phyloP scores from a whole-genome alignment of 2,329 filamentous ascomycete species.

The Cercospora beticola region DNA sequence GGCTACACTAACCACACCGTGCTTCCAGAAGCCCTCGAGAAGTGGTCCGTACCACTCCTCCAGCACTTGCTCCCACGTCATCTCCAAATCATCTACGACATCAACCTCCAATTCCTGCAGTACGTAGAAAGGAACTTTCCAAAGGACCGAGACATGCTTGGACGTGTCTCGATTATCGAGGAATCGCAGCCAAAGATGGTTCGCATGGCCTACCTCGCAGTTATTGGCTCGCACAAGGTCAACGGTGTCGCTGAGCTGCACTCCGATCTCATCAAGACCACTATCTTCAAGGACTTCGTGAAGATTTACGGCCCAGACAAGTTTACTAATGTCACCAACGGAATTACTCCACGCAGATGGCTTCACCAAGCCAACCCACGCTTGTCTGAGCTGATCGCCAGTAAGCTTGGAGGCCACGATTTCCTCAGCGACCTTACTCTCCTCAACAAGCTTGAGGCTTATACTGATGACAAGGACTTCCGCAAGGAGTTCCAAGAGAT shows the following conservation, averaged over 20 bases:
- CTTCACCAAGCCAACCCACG: constrained; percentile 95
- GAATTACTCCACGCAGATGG: constrained; percentile 94
- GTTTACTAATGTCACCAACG: constrained; percentile 98
- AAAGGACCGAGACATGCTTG: constrained; percentile 79
- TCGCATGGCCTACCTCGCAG: constrained; percentile 91
- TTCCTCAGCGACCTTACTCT: constrained; percentile 90
- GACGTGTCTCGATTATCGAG: constrained; percentile 93
- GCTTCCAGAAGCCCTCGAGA: constrained; percentile 92
- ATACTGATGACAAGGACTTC: constrained; percentile 82
- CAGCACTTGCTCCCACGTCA: constrained; percentile 92
- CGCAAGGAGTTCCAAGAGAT: constrained; percentile 94
- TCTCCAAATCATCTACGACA: constrained; percentile 89
- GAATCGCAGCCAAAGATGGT: constrained; percentile 97
- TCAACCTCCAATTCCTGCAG: constrained; percentile 93
- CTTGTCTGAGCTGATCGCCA: constrained; percentile 86
- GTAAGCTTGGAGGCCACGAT: constrained; percentile 76
- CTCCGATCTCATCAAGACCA: constrained; percentile 96
- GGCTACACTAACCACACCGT: constrained; percentile 99
- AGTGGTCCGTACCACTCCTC: constrained; percentile 92
- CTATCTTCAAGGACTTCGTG: constrained; percentile 99
- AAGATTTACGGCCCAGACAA: constrained; percentile 93
- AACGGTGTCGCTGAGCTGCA: constrained; percentile 97
- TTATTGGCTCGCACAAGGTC: constrained; percentile 98
- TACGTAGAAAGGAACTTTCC: constrained; percentile 87
- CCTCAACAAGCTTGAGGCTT: constrained; percentile 82